Conservation (phyloP, 2,329 filamentous ascomycete genomes). For the Ceratocystis lukuohia region DNA sequence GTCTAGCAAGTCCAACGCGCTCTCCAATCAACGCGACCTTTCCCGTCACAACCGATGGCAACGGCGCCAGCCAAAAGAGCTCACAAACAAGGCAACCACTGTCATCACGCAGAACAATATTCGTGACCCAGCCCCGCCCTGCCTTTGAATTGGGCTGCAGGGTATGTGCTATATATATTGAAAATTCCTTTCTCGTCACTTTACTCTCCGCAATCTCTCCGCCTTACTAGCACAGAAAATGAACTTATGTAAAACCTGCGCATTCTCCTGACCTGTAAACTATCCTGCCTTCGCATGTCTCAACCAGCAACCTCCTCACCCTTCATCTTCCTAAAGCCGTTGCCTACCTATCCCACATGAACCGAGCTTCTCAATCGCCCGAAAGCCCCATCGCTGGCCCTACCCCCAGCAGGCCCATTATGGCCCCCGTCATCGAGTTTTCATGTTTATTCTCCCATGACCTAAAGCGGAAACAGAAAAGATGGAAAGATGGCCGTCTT, state of each 20-base stretch:
- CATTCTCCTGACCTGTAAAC: background rate
- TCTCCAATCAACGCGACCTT: background rate
- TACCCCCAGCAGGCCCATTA: slow-evolving; percentile 35
- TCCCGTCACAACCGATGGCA: background rate
- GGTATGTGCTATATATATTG: background rate
- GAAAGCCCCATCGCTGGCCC: background rate
- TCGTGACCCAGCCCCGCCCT: background rate
- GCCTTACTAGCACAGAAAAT: background rate
- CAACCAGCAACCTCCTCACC: background rate
- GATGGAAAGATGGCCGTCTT: slow-evolving; percentile 85
- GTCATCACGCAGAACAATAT: background rate
- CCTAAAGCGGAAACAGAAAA: slow-evolving; percentile 71
- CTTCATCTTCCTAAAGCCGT: background rate
- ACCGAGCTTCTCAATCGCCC: slow-evolving; percentile 7
- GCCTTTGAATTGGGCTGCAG: background rate
- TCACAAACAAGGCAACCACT: background rate
- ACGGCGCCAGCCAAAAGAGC: background rate
- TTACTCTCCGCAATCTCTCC: background rate
- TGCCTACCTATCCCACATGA: background rate
- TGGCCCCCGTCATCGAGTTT: slow-evolving; percentile 67
- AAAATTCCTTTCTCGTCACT: background rate
- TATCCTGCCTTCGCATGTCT: background rate
- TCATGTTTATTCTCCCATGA: slow-evolving; percentile 81
- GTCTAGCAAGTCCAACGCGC: background rate
- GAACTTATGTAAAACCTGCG: background rate